These are phyloP conservation scores for Leccinum boreale DNA, from an alignment of 768 basidiomycete genomes.

Conservation along the genomic window DNA sequence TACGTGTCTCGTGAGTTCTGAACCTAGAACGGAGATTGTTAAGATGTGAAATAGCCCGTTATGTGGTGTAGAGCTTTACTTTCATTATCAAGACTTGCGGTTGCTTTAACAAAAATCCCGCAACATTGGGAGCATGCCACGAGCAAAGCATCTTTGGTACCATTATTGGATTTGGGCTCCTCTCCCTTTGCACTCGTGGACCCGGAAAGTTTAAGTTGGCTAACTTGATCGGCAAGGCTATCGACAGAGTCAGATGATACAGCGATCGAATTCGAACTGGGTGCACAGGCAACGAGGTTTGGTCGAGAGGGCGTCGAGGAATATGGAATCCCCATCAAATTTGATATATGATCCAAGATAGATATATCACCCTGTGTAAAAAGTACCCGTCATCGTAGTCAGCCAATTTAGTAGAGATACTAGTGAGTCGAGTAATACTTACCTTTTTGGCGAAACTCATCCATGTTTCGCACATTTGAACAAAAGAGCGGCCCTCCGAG, in stretches of 20 bases:
- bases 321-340: slow-evolving; percentile 32
- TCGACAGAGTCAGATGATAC: slow-evolving; percentile 13
- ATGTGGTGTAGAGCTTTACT: slow-evolving; percentile 1
- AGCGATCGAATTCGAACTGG: background rate
- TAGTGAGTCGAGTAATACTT: slow-evolving; percentile 11
- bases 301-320: slow-evolving; percentile 4
- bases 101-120: slow-evolving; percentile 43
- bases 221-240: slow-evolving; percentile 14
- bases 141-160: slow-evolving; percentile 16
- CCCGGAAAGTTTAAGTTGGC: slow-evolving; percentile 19
- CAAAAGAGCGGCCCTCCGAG: slow-evolving; percentile 49
- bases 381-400: background rate
- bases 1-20: slow-evolving; percentile 19
- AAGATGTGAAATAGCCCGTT: background rate
- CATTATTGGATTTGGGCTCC: background rate
- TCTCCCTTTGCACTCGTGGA: background rate
- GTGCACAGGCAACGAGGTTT: background rate
- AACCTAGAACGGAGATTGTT: slow-evolving; percentile 1
- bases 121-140: slow-evolving; percentile 41
- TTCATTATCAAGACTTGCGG: slow-evolving; percentile 31
- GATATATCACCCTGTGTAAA: slow-evolving; percentile 44
- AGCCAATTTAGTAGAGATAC: background rate
- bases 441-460: slow-evolving; percentile 65
- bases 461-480: slow-evolving; percentile 72
- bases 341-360: slow-evolving; percentile 45